Evolutionary conservation across 768 basidiomycete species (phyloP), one percentile per base, ranked within the genome.

Genomic region (Inosperma sp.): DNA sequence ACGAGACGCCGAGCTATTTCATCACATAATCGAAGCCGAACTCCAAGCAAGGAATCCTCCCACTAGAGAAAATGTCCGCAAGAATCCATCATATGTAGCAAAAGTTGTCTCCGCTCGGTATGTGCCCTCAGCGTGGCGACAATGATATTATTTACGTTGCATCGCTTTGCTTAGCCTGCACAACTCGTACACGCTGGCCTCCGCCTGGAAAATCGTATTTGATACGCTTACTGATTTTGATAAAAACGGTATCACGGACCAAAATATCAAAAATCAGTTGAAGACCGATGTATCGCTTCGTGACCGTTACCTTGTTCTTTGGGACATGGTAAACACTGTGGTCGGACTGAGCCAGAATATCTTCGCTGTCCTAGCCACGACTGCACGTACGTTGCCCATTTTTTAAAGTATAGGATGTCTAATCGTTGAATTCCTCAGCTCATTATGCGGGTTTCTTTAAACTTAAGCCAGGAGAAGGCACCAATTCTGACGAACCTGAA

Each of bases 151-250:
- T 31, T 7, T 50, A 47, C 52, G 16, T 13, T 46, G 19, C 8
- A 16, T 14, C 17, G 35, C 30, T 34, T 35, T 19, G 25, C 29
- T 34, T 58, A 92, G 89, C 65, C 75, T 92, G 48, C 89, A 93
- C 65, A 93, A 92, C 62, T 66, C 80, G 7, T 90, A 88, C 65
- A 80, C 86, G 78, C 73, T 91, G 27, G 85, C 88, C n/a, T 81
- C 87, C 13, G 84, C 81, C 1, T 93, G 90, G 90, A 86, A 77
- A 56, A 69, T 91, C 41, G 81, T 87, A n/a, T 65, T 74, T 3
- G 74, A 83, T 51, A 71, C 72, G 26, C 68, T 92, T 48, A 73
- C 73, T 45, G 72, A 78, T 22, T 68, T 91, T 39, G 69, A 74
- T n/a, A 67, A 75, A 14, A 68, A 72, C 10, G 84, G 83, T 26